Base-by-base conservation (phyloP, 176 grass and related monocot genomes). In the Luzula sylvatica region DNA sequence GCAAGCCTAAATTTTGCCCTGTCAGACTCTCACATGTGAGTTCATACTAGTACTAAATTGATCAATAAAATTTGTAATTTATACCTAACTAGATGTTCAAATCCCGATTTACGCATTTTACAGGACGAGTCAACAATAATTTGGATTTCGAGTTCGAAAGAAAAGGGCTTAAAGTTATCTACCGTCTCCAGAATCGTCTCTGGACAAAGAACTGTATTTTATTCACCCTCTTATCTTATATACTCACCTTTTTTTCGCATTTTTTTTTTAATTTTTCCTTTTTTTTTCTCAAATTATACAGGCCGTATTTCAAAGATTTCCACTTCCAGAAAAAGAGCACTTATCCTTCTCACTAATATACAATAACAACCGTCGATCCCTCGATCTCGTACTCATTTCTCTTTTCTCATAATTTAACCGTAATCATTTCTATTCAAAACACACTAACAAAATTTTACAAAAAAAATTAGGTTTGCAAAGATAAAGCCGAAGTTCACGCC, bases 291-390 rank as follows among this genome's bases (percentile, higher is more conserved):
- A 11, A 73, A 65, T 24, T 70, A 30, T 66, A 41, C 78, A 98
- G 92, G 47, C 81, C 55, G 85, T 98, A 53, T 95, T 98, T 32
- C 92, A 98, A 76, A 86, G 85, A 46, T 98, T 79, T 80, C 68
- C 75, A 15, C 78, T 79, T 30, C 85, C 92, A 15, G 92, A 98
- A 15, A 98, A 98, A 65, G 81, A 90, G 13, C 78, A 90, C 73
- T 68, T 90, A 55, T 90, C 92, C 53, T 98, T 98, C 52, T 98
- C 92, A 55, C 81, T 98, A 66, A 72, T 98, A 69, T 90, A 98
- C 58, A 87, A 80, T 40, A 75, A 69, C 42, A 81, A 74, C 26
- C 88, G 89, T 59, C 71, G 85, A 16, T 98, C 92, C 8, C 92
- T 98, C 11, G 92, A 98, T 89, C 75, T 98, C 35, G 40, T 32